These are phyloP conservation scores for Fragilaria crotonensis DNA, from an alignment of 108 stramenopile genomes.

Conservation along the genomic window DNA sequence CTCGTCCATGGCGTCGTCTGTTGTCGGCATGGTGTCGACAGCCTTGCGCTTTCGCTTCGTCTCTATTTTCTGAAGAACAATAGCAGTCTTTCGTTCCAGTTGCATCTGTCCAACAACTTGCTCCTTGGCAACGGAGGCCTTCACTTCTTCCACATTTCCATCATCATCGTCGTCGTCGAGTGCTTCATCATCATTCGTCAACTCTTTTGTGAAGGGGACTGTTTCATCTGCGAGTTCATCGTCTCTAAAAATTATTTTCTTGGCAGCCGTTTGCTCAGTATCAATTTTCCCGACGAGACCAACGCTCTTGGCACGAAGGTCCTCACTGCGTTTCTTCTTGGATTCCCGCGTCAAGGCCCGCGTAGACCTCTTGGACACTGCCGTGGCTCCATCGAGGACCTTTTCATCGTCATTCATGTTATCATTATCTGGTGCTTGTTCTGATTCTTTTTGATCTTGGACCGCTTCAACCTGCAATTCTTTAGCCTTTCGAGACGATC, in stretches of 20 bases:
- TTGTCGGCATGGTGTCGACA: neutral
- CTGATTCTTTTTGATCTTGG: no score
- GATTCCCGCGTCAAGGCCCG: no score
- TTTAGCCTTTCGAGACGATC: no score
- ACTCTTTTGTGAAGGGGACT: neutral
- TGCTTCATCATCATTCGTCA: neutral
- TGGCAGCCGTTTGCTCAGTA: neutral
- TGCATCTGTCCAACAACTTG: neutral
- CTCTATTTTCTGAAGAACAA: neutral
- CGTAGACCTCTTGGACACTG: no score
- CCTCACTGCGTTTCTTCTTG: neutral
- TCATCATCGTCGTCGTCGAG: conserved; percentile 2
- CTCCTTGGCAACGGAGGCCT: neutral
- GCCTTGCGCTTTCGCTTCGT: conserved; percentile 1
- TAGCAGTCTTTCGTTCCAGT: neutral
- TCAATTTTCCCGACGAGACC: neutral
- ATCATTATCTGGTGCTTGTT: no score
- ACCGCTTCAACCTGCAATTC: no score
- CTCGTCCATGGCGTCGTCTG: conserved; percentile 18
- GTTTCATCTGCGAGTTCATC: neutral
- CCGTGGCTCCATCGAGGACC: no score
- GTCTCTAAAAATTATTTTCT: conserved; percentile 1
- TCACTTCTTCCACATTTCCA: conserved; percentile 1
- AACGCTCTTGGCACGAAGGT: neutral
- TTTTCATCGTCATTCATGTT: no score